These are phyloP conservation scores for Dactylellina parvicollis DNA, from an alignment of 2,329 filamentous ascomycete species.

Conservation along the genomic window DNA sequence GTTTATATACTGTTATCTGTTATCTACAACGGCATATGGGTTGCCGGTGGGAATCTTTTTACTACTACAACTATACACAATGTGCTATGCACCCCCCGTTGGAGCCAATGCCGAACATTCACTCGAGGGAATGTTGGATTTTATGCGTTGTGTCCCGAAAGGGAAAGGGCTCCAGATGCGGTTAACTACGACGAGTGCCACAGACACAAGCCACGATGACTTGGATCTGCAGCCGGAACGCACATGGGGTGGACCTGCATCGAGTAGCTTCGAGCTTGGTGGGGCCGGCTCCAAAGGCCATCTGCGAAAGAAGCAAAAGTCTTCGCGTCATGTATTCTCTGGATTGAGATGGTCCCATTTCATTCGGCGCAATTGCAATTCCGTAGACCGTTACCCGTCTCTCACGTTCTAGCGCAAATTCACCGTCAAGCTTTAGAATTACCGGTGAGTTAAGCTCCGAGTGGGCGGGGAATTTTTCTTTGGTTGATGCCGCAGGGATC, in stretches of 20 bases:
- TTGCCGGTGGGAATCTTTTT: background rate
- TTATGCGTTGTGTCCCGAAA: conserved; percentile 33
- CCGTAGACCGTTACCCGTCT: background rate
- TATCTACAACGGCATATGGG: background rate
- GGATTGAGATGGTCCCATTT: background rate
- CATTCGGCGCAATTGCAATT: background rate
- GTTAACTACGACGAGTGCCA: conserved; percentile 21
- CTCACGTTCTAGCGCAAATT: background rate
- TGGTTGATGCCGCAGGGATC: background rate
- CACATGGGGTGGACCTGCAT: conserved; percentile 41
- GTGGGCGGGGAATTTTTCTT: background rate
- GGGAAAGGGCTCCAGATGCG: conserved; percentile 16
- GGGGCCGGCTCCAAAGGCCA: background rate
- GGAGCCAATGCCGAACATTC: background rate
- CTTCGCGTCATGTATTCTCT: conserved; percentile 39
- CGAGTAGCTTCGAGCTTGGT: background rate
- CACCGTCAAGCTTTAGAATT: background rate
- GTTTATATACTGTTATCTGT: conserved; percentile 5
- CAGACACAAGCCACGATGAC: conserved; percentile 40
- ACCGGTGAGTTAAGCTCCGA: background rate
- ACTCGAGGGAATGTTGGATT: conserved; percentile 8
- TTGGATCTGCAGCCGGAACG: conserved; percentile 15
- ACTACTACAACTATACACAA: background rate
- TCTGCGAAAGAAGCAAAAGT: conserved; percentile 48
- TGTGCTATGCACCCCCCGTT: no score